Evolutionary conservation across 768 basidiomycete genomes (phyloP).

Genomic region (Botryobasidium botryosum): DNA sequence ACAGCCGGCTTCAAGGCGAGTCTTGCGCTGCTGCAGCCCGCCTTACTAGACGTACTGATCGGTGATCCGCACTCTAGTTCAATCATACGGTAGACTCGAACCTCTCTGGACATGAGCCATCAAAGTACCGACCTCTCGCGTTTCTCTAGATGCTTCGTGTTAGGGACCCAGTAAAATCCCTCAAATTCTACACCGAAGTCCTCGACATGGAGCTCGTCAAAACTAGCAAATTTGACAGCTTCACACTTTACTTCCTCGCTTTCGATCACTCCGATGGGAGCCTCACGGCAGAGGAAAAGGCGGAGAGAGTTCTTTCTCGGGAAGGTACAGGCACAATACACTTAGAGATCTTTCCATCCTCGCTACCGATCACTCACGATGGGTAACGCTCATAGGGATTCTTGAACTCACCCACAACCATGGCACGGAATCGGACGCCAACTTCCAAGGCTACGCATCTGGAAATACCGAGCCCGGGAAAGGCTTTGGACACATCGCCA

Average conservation of each 20-base stretch:
- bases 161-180: constrained; percentile 68
- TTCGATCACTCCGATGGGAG: constrained; percentile 44
- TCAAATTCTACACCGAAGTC: constrained; percentile 66
- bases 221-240: constrained; percentile 32
- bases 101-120: not conserved
- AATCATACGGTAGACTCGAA: not conserved
- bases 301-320: constrained; percentile 31
- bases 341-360: not conserved
- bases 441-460: constrained; percentile 65
- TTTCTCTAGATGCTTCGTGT: constrained; percentile 48
- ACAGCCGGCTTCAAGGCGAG: no score
- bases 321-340: constrained; percentile 34
- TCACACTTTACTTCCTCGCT: constrained; percentile 75
- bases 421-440: constrained; percentile 66
- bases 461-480: constrained; percentile 74
- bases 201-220: constrained; percentile 58
- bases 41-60: no score
- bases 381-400: constrained; percentile 31
- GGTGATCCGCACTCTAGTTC: no score
- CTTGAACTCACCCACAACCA: constrained; percentile 83
- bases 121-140: not conserved
- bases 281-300: constrained; percentile 33
- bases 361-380: not conserved
- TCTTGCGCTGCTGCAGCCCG: no score
- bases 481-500: constrained; percentile 58